phyloP scores from a whole-genome alignment of 257 asterid genomes.

The Jacaranda copaia region DNA sequence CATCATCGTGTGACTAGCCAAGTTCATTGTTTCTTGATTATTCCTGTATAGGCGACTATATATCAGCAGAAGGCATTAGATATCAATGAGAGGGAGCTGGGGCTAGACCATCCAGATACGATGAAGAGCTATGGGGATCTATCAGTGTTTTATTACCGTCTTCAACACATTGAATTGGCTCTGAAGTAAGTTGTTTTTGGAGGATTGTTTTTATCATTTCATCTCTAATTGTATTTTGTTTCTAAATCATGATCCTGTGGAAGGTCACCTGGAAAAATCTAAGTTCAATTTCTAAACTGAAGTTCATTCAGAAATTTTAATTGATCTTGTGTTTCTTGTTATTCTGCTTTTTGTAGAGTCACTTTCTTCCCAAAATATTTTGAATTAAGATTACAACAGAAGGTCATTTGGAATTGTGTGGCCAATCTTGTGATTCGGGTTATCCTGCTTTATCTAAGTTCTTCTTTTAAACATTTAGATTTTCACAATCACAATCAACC shows the following conservation, averaged over 20 bases:
- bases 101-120: constrained; percentile 99
- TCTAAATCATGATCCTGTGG: not conserved
- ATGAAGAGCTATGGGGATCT: constrained; percentile 99
- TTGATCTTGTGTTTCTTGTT: not conserved
- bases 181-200: constrained; percentile 74
- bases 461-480: not conserved
- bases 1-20: constrained; percentile 10
- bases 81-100: constrained; percentile 97
- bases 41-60: constrained; percentile 78
- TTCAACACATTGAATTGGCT: constrained; percentile 96
- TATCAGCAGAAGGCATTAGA: constrained; percentile 99
- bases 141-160: constrained; percentile 97
- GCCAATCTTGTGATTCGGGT: no score
- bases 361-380: no score
- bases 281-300: not conserved
- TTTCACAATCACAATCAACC: not conserved
- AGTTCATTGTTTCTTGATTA: constrained; percentile 31
- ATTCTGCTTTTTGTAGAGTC: not conserved
- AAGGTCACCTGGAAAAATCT: constrained; percentile 2
- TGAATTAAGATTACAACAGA: no score
- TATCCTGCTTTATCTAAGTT: not conserved
- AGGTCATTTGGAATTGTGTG: no score
- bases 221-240: constrained; percentile 24
- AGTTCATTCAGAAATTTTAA: not conserved
- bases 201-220: constrained; percentile 17